phyloP scores from a whole-genome alignment of 1,284 basidiomycete genomes.

The Volvariella volvacea region DNA sequence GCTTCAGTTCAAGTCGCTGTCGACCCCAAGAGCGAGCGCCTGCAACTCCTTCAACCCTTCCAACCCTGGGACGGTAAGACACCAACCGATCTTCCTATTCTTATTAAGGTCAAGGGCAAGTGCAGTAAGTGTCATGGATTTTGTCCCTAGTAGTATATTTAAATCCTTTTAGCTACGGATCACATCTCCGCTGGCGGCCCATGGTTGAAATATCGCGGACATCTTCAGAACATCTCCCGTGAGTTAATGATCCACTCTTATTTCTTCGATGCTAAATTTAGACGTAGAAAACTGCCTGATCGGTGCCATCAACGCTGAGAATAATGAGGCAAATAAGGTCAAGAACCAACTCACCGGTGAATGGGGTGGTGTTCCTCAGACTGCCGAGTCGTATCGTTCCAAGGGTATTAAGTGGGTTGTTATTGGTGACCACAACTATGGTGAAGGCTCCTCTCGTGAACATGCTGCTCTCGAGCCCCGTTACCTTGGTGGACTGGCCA shows the following conservation, averaged over 20 bases:
- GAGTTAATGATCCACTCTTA: conserved; percentile 1
- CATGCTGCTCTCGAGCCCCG: conserved; percentile 98
- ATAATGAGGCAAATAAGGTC: conserved; percentile 93
- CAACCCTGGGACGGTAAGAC: conserved; percentile 91
- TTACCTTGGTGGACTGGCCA: conserved; percentile 92
- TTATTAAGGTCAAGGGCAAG: conserved; percentile 99
- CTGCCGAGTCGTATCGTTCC: conserved; percentile 86
- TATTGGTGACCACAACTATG: conserved; percentile 93
- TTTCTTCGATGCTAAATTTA: conserved; percentile 1
- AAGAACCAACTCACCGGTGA: conserved; percentile 89
- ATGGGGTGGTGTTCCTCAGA: conserved; percentile 81
- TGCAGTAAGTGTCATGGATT: conserved; percentile 66
- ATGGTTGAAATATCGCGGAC: conserved; percentile 99
- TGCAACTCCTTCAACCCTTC: conserved; percentile 93
- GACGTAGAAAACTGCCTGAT: conserved; percentile 88
- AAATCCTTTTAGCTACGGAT: conserved; percentile 53
- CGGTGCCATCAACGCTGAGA: conserved; percentile 94
- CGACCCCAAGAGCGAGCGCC: conserved; percentile 85
- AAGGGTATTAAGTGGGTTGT: conserved; percentile 93
- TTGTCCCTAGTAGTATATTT: conserved; percentile 3
- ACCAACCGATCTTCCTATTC: conserved; percentile 81
- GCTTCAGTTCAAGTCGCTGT: conserved; percentile 83
- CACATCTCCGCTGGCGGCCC: conserved; percentile 95
- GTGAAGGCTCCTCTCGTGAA: conserved; percentile 97
- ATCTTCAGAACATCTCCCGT: conserved; percentile 97